Base-by-base conservation (phyloP, 805 yeast species). In the Wickerhamomyces silvicola region DNA sequence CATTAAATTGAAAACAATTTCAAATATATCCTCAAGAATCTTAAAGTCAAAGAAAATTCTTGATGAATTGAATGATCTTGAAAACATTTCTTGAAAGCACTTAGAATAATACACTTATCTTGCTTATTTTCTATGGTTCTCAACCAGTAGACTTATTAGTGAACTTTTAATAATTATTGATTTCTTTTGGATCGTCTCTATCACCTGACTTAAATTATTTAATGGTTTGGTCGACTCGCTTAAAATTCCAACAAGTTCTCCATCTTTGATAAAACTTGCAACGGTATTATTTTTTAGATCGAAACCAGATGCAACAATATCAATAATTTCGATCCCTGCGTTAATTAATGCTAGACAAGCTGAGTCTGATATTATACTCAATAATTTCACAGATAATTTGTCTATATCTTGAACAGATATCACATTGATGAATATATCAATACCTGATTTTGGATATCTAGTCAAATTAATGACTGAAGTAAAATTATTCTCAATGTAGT, bases 371-470 rank as follows among this genome's bases (percentile, higher is more conserved):
- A 68, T 57, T 18, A 70, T 53, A 24, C 50, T 54, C 22, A 56
- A 57, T 26, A 57, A 52, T 32, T 54, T 54, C 32, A 55, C 56
- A 14, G 39, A 27, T 12, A 50, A 38, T 20, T 38, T 38, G 24
- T 64, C 64, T 4, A 62, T 50, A n/a, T 44, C 35, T 18, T 45
- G 47, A 2, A 57, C 43, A 7, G 79, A 65, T 18, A 88, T 67
- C 7, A 90, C 62, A 24, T 80, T 73, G 6, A 92, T 63, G 40
- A 78, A 80, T 11, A 90, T 70, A 48, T 81, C 92, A 36, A 90
- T 84, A 13, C 88, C 77, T 3, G 95, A 83, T 56, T 90, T 90
- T 5, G 97, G 97, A 54, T 92, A 92, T 39, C 78, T 77, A 10
- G 72, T 72, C 21, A 85, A 60, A 34, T 60, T 52, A 28, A 65